phyloP scores from a whole-genome alignment of 202 grass and related monocot genomes.

The Hordeum pubiflorum region DNA sequence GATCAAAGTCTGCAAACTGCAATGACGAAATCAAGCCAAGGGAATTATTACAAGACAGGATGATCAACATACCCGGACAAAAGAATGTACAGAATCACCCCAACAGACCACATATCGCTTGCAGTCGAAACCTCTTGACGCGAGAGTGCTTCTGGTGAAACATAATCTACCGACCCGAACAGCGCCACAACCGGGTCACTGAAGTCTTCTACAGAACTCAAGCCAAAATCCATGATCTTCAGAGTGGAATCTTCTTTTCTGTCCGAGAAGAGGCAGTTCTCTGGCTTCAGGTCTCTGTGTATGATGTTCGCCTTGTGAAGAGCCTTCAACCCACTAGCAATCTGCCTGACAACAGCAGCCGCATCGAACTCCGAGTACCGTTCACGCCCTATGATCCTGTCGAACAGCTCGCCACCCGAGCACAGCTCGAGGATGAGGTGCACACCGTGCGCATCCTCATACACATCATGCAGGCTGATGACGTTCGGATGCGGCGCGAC shows the following conservation, averaged over 20 bases:
- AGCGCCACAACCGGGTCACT: slow-evolving; percentile 52
- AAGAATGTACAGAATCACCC: slow-evolving; percentile 63
- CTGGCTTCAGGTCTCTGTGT: slow-evolving; percentile 57
- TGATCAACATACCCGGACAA: slow-evolving; percentile 52
- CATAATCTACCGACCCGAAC: slow-evolving; percentile 74
- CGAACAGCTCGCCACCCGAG: slow-evolving; percentile 51
- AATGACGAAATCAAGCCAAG: slow-evolving; percentile 2
- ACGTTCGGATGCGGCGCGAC: slow-evolving; percentile 58
- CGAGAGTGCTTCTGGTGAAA: slow-evolving; percentile 57
- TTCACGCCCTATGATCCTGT: slow-evolving; percentile 39
- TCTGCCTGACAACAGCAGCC: slow-evolving; percentile 38
- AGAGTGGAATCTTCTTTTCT: slow-evolving; percentile 29
- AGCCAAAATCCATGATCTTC: slow-evolving; percentile 76
- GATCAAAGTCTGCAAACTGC: background rate
- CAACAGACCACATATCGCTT: slow-evolving; percentile 78
- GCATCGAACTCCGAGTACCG: slow-evolving; percentile 60
- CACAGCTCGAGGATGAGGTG: slow-evolving; percentile 64
- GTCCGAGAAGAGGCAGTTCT: slow-evolving; percentile 59
- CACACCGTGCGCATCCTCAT: slow-evolving; percentile 42
- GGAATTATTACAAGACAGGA: background rate
- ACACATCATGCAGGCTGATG: slow-evolving; percentile 58
- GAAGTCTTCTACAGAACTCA: slow-evolving; percentile 62
- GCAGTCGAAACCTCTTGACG: slow-evolving; percentile 50
- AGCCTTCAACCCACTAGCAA: slow-evolving; percentile 47
- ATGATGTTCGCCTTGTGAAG: slow-evolving; percentile 61